A percentile compares a stretch with the other conserved stretches of the same genome.
Conservation (phyloP, 2,329 filamentous ascomycete genomes). For the Fusarium tanahbumbuense region DNA sequence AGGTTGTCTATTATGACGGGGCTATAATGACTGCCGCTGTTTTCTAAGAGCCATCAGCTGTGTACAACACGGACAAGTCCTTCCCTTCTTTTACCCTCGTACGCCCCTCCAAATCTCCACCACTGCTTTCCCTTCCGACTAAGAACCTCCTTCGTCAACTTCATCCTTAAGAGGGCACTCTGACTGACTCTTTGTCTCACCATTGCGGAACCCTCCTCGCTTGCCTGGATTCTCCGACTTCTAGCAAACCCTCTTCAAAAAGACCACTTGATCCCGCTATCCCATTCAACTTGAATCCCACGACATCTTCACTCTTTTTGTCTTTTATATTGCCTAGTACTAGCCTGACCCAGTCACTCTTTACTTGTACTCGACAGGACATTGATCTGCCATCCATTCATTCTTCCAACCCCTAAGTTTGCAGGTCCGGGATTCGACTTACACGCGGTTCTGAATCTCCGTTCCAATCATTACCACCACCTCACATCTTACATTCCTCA, state of each 20-base stretch:
- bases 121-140: constrained; percentile 44
- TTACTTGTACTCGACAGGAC: constrained; percentile 28
- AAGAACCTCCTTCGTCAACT: constrained; percentile 50
- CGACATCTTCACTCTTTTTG: constrained; percentile 41
- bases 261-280: constrained; percentile 44
- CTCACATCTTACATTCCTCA: constrained; percentile 28
- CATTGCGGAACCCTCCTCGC: constrained; percentile 48
- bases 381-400: constrained; percentile 31
- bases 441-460: constrained; percentile 25
- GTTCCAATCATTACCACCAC: constrained; percentile 36
- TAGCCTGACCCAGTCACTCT: constrained; percentile 40
- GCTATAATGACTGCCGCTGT: constrained; percentile 44
- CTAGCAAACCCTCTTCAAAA: constrained; percentile 44
- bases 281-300: constrained; percentile 16
- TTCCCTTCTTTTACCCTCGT: constrained; percentile 54
- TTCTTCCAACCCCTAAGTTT: constrained; percentile 6
- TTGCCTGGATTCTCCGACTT: constrained; percentile 42
- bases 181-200: constrained; percentile 51
- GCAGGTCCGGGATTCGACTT: constrained; percentile 12
- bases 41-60: constrained; percentile 33
- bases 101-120: constrained; percentile 49
- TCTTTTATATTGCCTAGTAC: constrained; percentile 27
- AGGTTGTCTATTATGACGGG: constrained; percentile 46
- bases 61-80: constrained; percentile 43
- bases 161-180: constrained; percentile 51